phyloP scores from a whole-genome alignment of 768 basidiomycete genomes.

The Russula dissimulans region DNA sequence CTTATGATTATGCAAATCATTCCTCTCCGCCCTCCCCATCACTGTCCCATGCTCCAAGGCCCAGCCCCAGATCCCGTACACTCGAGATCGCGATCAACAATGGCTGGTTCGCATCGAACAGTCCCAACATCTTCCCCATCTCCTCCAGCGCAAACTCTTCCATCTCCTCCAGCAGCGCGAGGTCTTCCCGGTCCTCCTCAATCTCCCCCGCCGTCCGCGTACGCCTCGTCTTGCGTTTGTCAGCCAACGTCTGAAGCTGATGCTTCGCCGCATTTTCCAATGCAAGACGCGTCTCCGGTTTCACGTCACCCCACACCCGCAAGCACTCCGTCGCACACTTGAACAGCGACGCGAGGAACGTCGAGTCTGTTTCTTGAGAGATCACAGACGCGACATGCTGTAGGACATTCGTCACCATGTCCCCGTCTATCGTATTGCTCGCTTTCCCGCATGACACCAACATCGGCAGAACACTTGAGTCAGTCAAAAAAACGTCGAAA shows the following conservation, averaged over 20 bases:
- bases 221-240: conserved; percentile 50
- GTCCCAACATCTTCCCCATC: conserved; percentile 32
- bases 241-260: conserved; percentile 61
- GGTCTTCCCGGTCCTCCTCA: conserved; percentile 51
- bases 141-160: conserved; percentile 78
- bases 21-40: conserved; percentile 13
- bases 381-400: conserved; percentile 48
- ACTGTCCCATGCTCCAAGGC: conserved; percentile 27
- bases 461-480: conserved; percentile 57
- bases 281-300: conserved; percentile 41
- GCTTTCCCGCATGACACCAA: conserved; percentile 59
- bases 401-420: conserved; percentile 59
- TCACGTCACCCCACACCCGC: conserved; percentile 47
- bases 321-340: conserved; percentile 57
- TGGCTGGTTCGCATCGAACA: conserved; percentile 52
- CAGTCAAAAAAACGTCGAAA: background rate
- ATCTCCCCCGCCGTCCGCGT: conserved; percentile 27
- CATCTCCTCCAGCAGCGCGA: conserved; percentile 69
- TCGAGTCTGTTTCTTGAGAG: conserved; percentile 62
- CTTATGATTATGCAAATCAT: background rate
- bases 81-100: conserved; percentile 61
- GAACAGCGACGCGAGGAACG: conserved; percentile 71
- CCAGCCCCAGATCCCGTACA: conserved; percentile 58
- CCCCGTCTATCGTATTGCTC: conserved; percentile 28
- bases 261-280: conserved; percentile 62